phyloP scores from a whole-genome alignment of 2,329 filamentous ascomycete species.

The Penicillium brasilianum region DNA sequence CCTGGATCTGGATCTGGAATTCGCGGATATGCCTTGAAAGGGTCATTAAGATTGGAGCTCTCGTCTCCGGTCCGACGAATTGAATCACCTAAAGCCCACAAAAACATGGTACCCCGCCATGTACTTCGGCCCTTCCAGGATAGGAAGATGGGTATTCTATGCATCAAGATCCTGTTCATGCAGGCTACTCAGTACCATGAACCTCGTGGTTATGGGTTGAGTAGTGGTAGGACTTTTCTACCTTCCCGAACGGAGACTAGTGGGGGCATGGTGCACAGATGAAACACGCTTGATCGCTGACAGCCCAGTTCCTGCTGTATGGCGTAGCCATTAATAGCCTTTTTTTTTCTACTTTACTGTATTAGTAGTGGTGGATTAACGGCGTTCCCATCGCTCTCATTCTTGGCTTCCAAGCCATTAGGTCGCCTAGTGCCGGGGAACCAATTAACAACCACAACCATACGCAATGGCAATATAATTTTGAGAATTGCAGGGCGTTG shows the following conservation, averaged over 20 bases:
- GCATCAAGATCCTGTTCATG: not conserved
- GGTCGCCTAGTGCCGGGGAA: not conserved
- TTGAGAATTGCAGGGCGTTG: not conserved
- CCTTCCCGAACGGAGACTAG: slow-evolving; percentile 1
- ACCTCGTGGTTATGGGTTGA: not conserved
- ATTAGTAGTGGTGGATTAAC: not conserved
- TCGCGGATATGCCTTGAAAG: slow-evolving; percentile 6
- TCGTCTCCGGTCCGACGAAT: not conserved
- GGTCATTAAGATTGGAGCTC: not conserved
- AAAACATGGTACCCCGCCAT: not conserved
- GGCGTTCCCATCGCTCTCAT: not conserved
- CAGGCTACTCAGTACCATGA: not conserved
- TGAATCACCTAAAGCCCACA: not conserved
- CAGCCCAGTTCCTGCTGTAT: not conserved
- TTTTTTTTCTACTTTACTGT: not conserved
- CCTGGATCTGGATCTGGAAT: slow-evolving; percentile 15
- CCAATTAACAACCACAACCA: not conserved
- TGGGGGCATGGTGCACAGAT: not conserved
- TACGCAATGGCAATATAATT: not conserved
- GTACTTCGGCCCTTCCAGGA: not conserved
- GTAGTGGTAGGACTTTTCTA: not conserved
- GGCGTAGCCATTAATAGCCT: not conserved
- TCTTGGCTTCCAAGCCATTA: not conserved
- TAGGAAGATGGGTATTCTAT: not conserved
- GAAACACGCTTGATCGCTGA: slow-evolving; percentile 2